phyloP scores from a whole-genome alignment of 2,329 filamentous ascomycete species.

The Myrmaecium sp. region DNA sequence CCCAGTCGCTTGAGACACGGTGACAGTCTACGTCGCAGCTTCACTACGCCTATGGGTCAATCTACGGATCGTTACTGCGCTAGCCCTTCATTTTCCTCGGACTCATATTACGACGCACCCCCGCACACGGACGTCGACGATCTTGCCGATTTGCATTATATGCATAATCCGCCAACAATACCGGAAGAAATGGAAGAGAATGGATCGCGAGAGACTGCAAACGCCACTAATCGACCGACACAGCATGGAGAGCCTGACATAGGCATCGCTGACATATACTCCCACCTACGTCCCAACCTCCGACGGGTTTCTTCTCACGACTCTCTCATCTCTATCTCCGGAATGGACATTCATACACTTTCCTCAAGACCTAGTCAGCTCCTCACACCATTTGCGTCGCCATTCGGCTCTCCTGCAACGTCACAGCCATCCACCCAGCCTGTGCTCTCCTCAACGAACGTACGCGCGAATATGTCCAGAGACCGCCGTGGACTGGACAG shows the following conservation, averaged over 20 bases:
- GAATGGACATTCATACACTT: constrained; percentile 78
- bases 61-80: no score
- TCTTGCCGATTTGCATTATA: no score
- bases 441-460: constrained; percentile 29
- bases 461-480: constrained; percentile 35
- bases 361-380: constrained; percentile 62
- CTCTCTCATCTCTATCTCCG: constrained; percentile 71
- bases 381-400: no score
- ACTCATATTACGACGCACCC: no score
- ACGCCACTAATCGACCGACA: constrained; percentile 10
- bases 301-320: constrained; percentile 65
- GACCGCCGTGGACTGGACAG: constrained; percentile 33
- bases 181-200: constrained; percentile 19
- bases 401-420: constrained; percentile 29
- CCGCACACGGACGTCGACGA: no score
- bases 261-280: constrained; percentile 12
- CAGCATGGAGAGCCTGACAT: constrained; percentile 11
- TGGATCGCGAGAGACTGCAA: constrained; percentile 7
- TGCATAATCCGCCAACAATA: no score
- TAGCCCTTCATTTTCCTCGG: no score
- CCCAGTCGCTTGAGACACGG: no score
- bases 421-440: constrained; percentile 24
- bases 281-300: constrained; percentile 25
- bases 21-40: no score
- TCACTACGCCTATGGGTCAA: no score